Evolutionary conservation across 345 rosid species (phyloP).

Genomic region (Clausena lansium): DNA sequence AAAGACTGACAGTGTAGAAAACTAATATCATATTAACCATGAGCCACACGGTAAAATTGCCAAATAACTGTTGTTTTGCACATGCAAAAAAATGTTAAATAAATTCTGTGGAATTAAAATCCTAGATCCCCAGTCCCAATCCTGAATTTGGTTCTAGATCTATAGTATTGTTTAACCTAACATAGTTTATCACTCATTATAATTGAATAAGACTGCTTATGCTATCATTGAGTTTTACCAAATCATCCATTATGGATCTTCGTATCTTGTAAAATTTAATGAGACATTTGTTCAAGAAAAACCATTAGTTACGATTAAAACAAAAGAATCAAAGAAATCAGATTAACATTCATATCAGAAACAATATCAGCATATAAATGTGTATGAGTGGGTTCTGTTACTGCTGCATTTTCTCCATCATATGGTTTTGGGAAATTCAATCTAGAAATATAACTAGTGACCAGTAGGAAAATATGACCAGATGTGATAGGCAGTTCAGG

Average conservation of each 20-base stretch:
- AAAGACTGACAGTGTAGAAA: background rate
- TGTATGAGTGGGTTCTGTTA: background rate
- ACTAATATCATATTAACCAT: constrained; percentile 3
- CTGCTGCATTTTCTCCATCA: background rate
- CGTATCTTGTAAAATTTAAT: background rate
- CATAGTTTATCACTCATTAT: background rate
- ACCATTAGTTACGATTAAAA: background rate
- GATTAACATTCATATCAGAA: background rate
- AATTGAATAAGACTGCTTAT: background rate
- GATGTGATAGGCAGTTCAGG: background rate
- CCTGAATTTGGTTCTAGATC: background rate
- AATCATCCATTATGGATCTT: background rate
- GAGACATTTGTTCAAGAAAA: background rate
- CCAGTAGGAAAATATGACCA: background rate
- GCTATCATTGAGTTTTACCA: background rate
- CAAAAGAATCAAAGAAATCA: background rate
- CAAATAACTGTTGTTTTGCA: background rate
- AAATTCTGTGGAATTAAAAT: background rate
- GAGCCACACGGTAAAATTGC: background rate
- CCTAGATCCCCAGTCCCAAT: background rate
- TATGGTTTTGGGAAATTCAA: background rate
- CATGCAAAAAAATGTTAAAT: background rate
- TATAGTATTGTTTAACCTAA: background rate
- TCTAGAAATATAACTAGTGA: background rate
- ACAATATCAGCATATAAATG: background rate